Conservation (phyloP, 1,284 basidiomycete species). For the Kwoniella shivajii region DNA sequence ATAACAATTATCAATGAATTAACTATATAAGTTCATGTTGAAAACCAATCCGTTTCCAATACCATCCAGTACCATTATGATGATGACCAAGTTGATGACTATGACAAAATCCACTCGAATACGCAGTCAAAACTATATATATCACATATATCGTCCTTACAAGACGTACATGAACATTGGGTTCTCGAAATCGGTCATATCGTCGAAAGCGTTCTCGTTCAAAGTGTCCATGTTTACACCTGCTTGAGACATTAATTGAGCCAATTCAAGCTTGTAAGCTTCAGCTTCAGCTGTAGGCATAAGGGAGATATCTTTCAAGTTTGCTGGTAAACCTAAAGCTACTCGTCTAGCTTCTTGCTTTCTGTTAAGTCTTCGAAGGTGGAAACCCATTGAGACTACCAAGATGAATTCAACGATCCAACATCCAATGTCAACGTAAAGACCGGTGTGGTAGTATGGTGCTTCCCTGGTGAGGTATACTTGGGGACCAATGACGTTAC, state of each 20-base stretch:
- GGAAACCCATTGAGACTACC: conserved; percentile 43
- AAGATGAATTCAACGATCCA: conserved; percentile 34
- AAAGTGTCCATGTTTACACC: conserved; percentile 26
- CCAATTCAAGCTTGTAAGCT: conserved; percentile 33
- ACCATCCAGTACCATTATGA: too few species aligned
- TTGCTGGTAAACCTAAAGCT: conserved; percentile 42
- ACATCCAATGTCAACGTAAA: conserved; percentile 46
- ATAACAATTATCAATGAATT: too few species aligned
- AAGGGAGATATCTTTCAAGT: conserved; percentile 45
- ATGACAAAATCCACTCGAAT: too few species aligned
- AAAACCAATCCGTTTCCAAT: too few species aligned
- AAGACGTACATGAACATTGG: conserved; percentile 29
- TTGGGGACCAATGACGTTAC: conserved; percentile 44
- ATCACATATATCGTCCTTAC: too few species aligned
- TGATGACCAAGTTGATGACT: too few species aligned
- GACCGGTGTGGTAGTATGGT: conserved; percentile 43
- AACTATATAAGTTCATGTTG: too few species aligned
- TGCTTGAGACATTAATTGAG: conserved; percentile 20
- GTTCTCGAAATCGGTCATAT: conserved; percentile 41
- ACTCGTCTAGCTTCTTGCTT: conserved; percentile 41
- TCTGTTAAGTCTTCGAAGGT: conserved; percentile 44
- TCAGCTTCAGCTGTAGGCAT: conserved; percentile 27
- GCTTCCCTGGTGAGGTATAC: conserved; percentile 42
- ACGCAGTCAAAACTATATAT: too few species aligned
- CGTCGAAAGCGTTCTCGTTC: conserved; percentile 32